These are phyloP conservation scores for Phylloporus gajari DNA, from an alignment of 1,284 basidiomycete species.

Conservation along the genomic window DNA sequence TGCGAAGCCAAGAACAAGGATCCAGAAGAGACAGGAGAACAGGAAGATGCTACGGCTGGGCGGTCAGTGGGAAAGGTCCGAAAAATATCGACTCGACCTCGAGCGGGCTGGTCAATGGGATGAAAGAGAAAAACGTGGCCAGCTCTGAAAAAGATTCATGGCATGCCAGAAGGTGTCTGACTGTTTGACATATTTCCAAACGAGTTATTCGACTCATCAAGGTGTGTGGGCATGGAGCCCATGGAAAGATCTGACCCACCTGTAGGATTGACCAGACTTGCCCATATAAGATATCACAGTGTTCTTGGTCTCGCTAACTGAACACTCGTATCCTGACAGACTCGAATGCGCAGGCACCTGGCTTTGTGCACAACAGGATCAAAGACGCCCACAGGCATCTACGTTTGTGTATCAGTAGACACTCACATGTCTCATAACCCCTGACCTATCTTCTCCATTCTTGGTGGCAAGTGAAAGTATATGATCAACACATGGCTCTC, in stretches of 20 bases:
- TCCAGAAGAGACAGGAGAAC: slow-evolving; percentile 88
- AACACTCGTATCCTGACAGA: slow-evolving; percentile 79
- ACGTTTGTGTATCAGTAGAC: background rate
- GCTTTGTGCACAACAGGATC: no score
- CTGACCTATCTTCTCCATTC: no score
- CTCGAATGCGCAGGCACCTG: slow-evolving; percentile 83
- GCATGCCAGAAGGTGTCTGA: slow-evolving; percentile 91
- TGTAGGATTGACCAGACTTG: slow-evolving; percentile 90
- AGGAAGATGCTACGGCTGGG: slow-evolving; percentile 90
- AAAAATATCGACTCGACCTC: slow-evolving; percentile 38
- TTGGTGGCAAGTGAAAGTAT: no score
- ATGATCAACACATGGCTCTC: no score
- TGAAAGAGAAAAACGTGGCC: slow-evolving; percentile 58
- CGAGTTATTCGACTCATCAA: slow-evolving; percentile 98
- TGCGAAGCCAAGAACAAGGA: slow-evolving; percentile 93
- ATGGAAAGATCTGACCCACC: background rate
- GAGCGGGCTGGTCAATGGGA: slow-evolving; percentile 41
- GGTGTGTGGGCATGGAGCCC: slow-evolving; percentile 54
- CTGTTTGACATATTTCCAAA: slow-evolving; percentile 97
- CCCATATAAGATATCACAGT: slow-evolving; percentile 96
- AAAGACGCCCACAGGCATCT: no score
- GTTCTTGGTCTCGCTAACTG: slow-evolving; percentile 90
- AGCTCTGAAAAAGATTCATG: slow-evolving; percentile 83
- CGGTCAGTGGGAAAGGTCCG: slow-evolving; percentile 88
- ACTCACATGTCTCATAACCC: slow-evolving; percentile 59